phyloP scores from a whole-genome alignment of 2,329 filamentous ascomycete genomes.

The Cordyceps fumosorosea region DNA sequence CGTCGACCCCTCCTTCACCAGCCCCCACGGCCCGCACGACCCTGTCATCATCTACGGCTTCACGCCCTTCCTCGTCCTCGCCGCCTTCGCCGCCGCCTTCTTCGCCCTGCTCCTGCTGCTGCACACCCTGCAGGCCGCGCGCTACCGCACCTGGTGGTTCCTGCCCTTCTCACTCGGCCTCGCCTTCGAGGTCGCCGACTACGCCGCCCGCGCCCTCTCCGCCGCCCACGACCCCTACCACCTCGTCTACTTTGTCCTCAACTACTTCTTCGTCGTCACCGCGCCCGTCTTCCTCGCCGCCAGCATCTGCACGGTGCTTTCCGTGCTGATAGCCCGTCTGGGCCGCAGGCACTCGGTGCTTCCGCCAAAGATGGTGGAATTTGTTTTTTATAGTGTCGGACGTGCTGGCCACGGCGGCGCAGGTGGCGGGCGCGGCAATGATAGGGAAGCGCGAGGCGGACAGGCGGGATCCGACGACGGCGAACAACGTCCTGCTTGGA shows the following conservation, averaged over 20 bases:
- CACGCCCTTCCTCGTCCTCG: slow-evolving; percentile 39
- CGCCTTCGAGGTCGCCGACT: slow-evolving; percentile 43
- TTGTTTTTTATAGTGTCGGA: slow-evolving; percentile 50
- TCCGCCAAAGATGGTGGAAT: slow-evolving; percentile 40
- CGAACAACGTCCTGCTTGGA: slow-evolving; percentile 49
- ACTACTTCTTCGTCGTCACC: slow-evolving; percentile 56
- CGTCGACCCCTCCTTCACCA: slow-evolving; percentile 46
- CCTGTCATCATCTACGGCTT: slow-evolving; percentile 46
- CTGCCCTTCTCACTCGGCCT: slow-evolving; percentile 37
- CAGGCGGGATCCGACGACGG: slow-evolving; percentile 40
- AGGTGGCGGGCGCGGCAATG: slow-evolving; percentile 47
- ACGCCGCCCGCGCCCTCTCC: slow-evolving; percentile 41
- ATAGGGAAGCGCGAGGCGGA: slow-evolving; percentile 44
- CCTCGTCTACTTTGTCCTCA: slow-evolving; percentile 49
- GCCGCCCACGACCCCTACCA: slow-evolving; percentile 45
- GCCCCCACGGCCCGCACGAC: slow-evolving; percentile 38
- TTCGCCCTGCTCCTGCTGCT: slow-evolving; percentile 34
- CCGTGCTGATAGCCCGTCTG: slow-evolving; percentile 40
- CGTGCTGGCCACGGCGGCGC: slow-evolving; percentile 45
- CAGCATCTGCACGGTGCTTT: slow-evolving; percentile 48
- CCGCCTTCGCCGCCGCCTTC: slow-evolving; percentile 35
- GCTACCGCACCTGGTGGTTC: slow-evolving; percentile 37
- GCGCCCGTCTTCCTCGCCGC: slow-evolving; percentile 53
- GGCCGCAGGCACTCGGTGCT: slow-evolving; percentile 36
- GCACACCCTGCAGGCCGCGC: slow-evolving; percentile 30